phyloP scores from a whole-genome alignment of 1,284 basidiomycete genomes.

The Flammula alnicola region DNA sequence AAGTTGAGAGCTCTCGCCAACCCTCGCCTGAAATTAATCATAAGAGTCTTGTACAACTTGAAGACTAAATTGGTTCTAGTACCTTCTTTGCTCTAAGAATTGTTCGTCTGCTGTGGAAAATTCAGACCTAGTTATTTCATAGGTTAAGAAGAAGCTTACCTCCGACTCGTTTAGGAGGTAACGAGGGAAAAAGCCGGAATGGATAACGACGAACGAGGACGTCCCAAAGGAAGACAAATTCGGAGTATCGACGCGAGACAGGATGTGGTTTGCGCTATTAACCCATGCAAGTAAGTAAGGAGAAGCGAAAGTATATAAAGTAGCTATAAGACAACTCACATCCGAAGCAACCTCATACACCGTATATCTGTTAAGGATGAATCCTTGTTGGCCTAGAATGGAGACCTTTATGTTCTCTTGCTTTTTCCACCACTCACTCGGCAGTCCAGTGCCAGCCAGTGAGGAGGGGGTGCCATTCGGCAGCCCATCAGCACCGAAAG shows the following conservation, averaged over 20 bases:
- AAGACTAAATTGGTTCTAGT: constrained; percentile 16
- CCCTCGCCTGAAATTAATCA: constrained; percentile 60
- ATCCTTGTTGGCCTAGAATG: constrained; percentile 85
- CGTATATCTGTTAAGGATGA: constrained; percentile 82
- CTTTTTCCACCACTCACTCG: constrained; percentile 83
- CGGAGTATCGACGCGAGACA: constrained; percentile 82
- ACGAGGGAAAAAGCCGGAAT: constrained; percentile 86
- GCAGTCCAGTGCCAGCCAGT: constrained; percentile 72
- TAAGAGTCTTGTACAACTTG: not conserved
- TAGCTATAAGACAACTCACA: constrained; percentile 50
- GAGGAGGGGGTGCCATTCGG: constrained; percentile 58
- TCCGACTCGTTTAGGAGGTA: constrained; percentile 91
- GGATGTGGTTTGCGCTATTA: constrained; percentile 58
- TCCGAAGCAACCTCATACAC: constrained; percentile 84
- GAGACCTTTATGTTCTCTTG: constrained; percentile 74
- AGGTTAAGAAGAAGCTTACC: constrained; percentile 54
- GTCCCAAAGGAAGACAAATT: constrained; percentile 90
- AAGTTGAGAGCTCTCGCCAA: constrained; percentile 83
- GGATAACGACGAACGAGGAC: constrained; percentile 82
- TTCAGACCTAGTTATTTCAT: not conserved
- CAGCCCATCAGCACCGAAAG: constrained; percentile 34
- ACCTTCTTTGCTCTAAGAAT: constrained; percentile 90
- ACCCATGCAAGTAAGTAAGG: constrained; percentile 15
- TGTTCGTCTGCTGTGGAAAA: constrained; percentile 71
- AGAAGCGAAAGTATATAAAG: constrained; percentile 5